Base-by-base conservation (phyloP, 2,329 filamentous ascomycete species). In the Sordariomycetes sp. region DNA sequence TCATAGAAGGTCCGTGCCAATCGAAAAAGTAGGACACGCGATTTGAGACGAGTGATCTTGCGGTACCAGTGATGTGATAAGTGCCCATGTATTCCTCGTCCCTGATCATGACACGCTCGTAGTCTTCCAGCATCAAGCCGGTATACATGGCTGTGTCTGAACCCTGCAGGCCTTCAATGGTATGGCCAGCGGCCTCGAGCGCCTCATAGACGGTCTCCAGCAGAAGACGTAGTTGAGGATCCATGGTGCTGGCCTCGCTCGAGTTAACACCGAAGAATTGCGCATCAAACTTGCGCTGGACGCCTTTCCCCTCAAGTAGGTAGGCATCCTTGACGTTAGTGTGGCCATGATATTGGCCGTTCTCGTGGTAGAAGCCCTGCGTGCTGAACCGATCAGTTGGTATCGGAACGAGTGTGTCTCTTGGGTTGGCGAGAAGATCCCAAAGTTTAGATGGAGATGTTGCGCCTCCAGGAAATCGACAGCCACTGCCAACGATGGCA, bases 21-120 rank as follows among this genome's bases (percentile, higher is more conserved):
- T 74, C 64, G 39, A 70, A 72, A 48, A 65, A 66, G 42, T 72
- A 66, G 2, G 66, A 71, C 11, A 73, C 52, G 27, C 68, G 53
- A 44, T 72, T 72, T 1, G 66, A 63, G 39, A 68, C 54, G 51
- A 72, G 68, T 14, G 62, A 59, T 42, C 59, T 12, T 8, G 14
- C 20, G 3, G 30, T 37, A 12, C 42, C 40, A 1, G 39, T 35
- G 8, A n/a, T 17, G 7, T 14, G 5, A 15, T 36, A 36, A 12
- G 10, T 69, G 21, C 66, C 66, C 28, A 68, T 59, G 4, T 61
- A 64, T 37, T 66, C 59, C 3, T 59, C 46, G 39, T 70, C 66
- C 26, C 61, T 18, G 15, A 59, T 54, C 46, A 15, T 58, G 41
- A 2, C 53, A 41, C 55, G 58, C 59, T 5, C 60, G 39, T 42